Percentiles rank a stretch among this genome's conserved stretches.
Conservation (phyloP, 208 protist species). For the Crithidia fasciculata region DNA sequence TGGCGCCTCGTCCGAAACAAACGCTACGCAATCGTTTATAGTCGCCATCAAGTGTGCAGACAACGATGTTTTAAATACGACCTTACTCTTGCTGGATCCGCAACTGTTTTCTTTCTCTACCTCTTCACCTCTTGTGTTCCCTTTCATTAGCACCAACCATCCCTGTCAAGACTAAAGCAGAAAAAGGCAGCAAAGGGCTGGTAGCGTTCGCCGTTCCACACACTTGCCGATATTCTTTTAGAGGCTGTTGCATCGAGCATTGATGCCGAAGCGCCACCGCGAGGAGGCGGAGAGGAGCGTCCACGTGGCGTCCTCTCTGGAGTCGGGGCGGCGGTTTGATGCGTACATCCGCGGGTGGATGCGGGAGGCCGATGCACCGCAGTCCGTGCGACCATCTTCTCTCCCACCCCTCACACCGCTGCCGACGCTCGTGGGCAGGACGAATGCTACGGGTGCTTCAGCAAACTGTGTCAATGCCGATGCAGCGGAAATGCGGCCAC, state of each 20-base stretch:
- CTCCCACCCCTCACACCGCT: constrained; percentile 22
- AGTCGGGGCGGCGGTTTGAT: constrained; percentile 32
- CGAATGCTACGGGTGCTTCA: not conserved
- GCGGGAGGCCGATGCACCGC: constrained; percentile 6
- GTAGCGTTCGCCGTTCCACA: not conserved
- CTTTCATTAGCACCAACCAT: too few species aligned
- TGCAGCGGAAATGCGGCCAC: not conserved
- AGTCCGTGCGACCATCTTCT: constrained; percentile 8
- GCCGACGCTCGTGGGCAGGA: not conserved
- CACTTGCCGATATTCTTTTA: not conserved
- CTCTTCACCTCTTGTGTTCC: too few species aligned
- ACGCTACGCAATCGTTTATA: too few species aligned
- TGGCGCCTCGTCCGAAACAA: too few species aligned
- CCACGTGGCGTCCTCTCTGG: constrained; percentile 11
- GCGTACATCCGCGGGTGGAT: constrained; percentile 44
- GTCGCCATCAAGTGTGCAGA: too few species aligned
- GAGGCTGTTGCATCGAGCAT: not conserved
- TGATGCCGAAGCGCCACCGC: constrained; percentile 26
- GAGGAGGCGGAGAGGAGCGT: not conserved
- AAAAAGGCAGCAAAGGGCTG: too few species aligned
- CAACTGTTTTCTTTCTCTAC: too few species aligned
- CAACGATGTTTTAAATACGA: too few species aligned
- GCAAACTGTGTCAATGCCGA: not conserved
- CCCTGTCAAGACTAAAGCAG: too few species aligned
- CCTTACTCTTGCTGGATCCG: too few species aligned